Percentiles rank a stretch among this genome's conserved stretches.
Evolutionary conservation across 1,139 yeast species (phyloP).

Genomic region (Chernovozyma sophiae-reginae): DNA sequence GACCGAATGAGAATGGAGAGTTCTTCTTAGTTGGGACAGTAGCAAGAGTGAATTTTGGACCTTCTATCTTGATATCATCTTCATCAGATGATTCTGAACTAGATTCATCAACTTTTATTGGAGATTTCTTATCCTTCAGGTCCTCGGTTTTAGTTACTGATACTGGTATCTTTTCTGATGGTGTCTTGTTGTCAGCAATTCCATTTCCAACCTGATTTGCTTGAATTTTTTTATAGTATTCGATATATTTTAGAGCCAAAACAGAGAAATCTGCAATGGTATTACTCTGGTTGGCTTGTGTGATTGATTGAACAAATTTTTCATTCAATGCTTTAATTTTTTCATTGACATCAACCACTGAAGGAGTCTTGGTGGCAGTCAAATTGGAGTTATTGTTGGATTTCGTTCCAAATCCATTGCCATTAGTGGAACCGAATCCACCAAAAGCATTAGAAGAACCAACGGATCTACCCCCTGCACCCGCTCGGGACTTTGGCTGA

Average conservation of each 20-base stretch:
- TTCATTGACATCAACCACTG: constrained; percentile 21
- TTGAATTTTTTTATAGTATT: constrained; percentile 44
- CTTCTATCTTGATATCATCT: constrained; percentile 51
- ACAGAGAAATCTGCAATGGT: constrained; percentile 57
- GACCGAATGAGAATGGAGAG: constrained; percentile 55
- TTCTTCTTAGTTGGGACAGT: constrained; percentile 52
- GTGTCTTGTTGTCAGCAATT: not conserved
- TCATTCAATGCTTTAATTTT: constrained; percentile 68
- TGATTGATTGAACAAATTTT: constrained; percentile 52
- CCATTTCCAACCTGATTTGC: constrained; percentile 14
- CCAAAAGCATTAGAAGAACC: not conserved
- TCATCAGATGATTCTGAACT: constrained; percentile 30
- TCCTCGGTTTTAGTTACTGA: not conserved
- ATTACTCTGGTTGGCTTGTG: constrained; percentile 37
- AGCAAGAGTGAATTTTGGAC: constrained; percentile 58
- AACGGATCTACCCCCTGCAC: constrained; percentile 1
- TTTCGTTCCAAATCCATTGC: constrained; percentile 7
- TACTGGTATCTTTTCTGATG: not conserved
- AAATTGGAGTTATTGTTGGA: constrained; percentile 3
- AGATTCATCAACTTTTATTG: constrained; percentile 13
- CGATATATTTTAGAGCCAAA: constrained; percentile 56
- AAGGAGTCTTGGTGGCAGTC: constrained; percentile 4
- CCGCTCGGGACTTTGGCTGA: constrained; percentile 40
- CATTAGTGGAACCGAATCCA: constrained; percentile 1
- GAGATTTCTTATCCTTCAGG: not conserved